Conservation (phyloP, 192 early-diverging fungal genomes). For the Geranomyces michiganensis region DNA sequence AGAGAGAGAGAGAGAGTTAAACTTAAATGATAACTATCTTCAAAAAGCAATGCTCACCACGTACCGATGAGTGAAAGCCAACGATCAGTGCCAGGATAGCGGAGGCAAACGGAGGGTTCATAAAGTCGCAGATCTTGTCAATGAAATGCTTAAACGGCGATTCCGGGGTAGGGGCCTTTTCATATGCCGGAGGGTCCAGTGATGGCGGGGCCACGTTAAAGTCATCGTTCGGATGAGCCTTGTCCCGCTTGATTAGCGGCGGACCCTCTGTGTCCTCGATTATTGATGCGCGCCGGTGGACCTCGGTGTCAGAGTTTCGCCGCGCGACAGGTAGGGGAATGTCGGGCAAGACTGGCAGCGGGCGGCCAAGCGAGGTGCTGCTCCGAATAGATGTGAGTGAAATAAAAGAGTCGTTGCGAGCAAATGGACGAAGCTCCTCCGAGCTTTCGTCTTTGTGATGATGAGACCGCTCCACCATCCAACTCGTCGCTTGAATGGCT, state of each 20-base stretch:
- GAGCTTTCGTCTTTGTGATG: too few species aligned
- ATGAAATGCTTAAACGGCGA: neutral
- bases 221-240: neutral
- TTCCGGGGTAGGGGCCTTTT: neutral
- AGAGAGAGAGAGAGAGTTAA: too few species aligned
- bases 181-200: neutral
- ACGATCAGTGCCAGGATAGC: slow-evolving; percentile 1
- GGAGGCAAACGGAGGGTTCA: slow-evolving; percentile 2
- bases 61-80: slow-evolving; percentile 1
- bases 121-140: neutral
- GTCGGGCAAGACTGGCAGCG: neutral
- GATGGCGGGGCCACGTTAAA: neutral
- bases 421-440: neutral
- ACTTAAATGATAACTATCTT: too few species aligned
- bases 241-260: neutral
- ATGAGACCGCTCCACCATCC: too few species aligned
- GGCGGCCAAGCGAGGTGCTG: slow-evolving; percentile 8
- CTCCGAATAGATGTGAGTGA: neutral
- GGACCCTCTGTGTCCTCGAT: neutral
- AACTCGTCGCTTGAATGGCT: too few species aligned
- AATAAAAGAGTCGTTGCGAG: neutral
- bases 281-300: neutral
- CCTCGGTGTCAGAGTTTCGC: neutral
- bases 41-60: neutral
- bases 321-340: neutral